phyloP scores from a whole-genome alignment of 768 basidiomycete genomes.

The Lyophyllum semitale region DNA sequence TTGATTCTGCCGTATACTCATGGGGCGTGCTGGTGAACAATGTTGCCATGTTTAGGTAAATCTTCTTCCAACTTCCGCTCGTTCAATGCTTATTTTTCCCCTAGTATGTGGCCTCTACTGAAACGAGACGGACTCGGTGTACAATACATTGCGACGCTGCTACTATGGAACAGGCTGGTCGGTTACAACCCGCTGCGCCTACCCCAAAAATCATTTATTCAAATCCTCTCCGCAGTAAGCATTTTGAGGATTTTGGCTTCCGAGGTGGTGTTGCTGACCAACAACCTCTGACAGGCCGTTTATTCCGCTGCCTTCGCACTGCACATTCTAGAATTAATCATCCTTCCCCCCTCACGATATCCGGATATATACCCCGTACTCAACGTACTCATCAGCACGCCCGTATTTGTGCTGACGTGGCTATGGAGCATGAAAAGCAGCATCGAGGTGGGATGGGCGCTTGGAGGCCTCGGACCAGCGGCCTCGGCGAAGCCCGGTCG shows the following conservation, averaged over 20 bases:
- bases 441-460: constrained; percentile 79
- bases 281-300: constrained; percentile 38
- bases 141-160: constrained; percentile 67
- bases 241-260: constrained; percentile 3
- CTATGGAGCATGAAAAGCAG: constrained; percentile 86
- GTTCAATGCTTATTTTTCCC: background rate
- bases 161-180: constrained; percentile 82
- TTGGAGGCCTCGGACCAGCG: constrained; percentile 53
- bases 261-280: constrained; percentile 1
- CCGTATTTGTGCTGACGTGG: constrained; percentile 83
- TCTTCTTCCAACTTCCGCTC: background rate
- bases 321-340: constrained; percentile 63
- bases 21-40: constrained; percentile 80
- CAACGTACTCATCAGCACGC: constrained; percentile 80
- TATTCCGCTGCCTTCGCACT: constrained; percentile 57
- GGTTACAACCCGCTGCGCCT: constrained; percentile 71
- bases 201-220: constrained; percentile 49
- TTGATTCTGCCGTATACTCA: constrained; percentile 61
- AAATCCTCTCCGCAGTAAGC: constrained; percentile 54
- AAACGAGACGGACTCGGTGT: constrained; percentile 75
- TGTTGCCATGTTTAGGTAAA: constrained; percentile 85
- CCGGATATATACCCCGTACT: constrained; percentile 86
- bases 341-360: constrained; percentile 71
- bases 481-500: constrained; percentile 7
- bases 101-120: constrained; percentile 91